Evolutionary conservation across 768 basidiomycete species (phyloP).

Genomic region (Collybiopsis luxurians): DNA sequence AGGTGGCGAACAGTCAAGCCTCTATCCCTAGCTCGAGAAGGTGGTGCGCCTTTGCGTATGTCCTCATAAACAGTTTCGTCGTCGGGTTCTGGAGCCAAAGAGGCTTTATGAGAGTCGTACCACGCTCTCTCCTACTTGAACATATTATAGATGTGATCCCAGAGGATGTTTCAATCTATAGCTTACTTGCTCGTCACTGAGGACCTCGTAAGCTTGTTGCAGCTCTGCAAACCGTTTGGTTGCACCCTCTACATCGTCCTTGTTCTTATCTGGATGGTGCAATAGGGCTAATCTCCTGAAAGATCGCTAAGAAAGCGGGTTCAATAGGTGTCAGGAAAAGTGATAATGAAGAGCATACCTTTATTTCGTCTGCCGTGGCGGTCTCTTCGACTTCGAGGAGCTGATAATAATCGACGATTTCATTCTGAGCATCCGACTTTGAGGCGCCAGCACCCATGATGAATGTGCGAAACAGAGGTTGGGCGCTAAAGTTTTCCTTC

Average conservation of each 20-base stretch:
- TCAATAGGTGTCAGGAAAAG: neutral
- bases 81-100: constrained; percentile 77
- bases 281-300: constrained; percentile 83
- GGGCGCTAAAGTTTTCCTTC: neutral
- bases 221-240: constrained; percentile 84
- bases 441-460: constrained; percentile 74
- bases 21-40: constrained; percentile 54
- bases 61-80: constrained; percentile 84
- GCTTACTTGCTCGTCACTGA: constrained; percentile 92
- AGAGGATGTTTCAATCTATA: neutral
- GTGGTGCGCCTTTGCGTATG: constrained; percentile 67
- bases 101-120: constrained; percentile 92
- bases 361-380: constrained; percentile 87
- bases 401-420: constrained; percentile 70
- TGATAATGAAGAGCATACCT: constrained; percentile 37
- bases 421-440: constrained; percentile 25
- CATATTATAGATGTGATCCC: constrained; percentile 16
- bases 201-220: constrained; percentile 95
- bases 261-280: constrained; percentile 80
- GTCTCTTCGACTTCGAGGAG: constrained; percentile 78
- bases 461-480: neutral
- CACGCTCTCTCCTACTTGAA: constrained; percentile 89
- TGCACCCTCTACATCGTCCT: constrained; percentile 76
- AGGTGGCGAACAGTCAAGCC: constrained; percentile 82
- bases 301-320: constrained; percentile 51